A percentile compares a stretch with the other conserved stretches of the same genome.
Evolutionary conservation across 305 asterid species (phyloP).

Genomic region (Fraxinus greggii): DNA sequence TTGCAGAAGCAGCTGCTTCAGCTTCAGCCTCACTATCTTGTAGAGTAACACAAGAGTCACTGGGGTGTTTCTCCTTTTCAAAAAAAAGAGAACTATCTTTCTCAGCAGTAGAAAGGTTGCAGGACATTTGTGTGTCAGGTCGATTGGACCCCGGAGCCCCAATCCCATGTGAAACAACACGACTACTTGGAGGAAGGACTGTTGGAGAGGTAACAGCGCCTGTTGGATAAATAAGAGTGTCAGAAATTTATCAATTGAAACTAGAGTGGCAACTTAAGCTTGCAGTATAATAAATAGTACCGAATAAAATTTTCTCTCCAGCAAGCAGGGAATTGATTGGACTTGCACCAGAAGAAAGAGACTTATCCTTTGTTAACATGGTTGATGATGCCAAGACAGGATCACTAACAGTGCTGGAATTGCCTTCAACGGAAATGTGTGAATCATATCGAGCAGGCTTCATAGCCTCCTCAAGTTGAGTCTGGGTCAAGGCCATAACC

Average conservation of each 20-base stretch:
- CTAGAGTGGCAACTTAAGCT: constrained; percentile 3
- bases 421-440: constrained; percentile 62
- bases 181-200: constrained; percentile 66
- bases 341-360: constrained; percentile 68
- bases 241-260: background rate
- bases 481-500: constrained; percentile 90
- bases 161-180: constrained; percentile 58
- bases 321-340: constrained; percentile 92
- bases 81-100: constrained; percentile 55
- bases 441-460: constrained; percentile 65
- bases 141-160: constrained; percentile 84
- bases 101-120: constrained; percentile 48
- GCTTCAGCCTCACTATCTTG: constrained; percentile 89
- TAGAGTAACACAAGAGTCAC: constrained; percentile 50
- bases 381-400: constrained; percentile 58
- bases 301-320: constrained; percentile 94
- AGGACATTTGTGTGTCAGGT: constrained; percentile 60
- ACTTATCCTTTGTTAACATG: constrained; percentile 56
- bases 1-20: constrained; percentile 97
- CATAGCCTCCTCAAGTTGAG: constrained; percentile 89
- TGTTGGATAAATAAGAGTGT: constrained; percentile 20
- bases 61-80: constrained; percentile 59
- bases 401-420: constrained; percentile 49
- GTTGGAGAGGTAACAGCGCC: constrained; percentile 96
- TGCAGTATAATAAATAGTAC: constrained; percentile 34